These are phyloP conservation scores for Sugiyamaella grinbergsii DNA, from an alignment of 1,139 yeast genomes.

Conservation along the genomic window DNA sequence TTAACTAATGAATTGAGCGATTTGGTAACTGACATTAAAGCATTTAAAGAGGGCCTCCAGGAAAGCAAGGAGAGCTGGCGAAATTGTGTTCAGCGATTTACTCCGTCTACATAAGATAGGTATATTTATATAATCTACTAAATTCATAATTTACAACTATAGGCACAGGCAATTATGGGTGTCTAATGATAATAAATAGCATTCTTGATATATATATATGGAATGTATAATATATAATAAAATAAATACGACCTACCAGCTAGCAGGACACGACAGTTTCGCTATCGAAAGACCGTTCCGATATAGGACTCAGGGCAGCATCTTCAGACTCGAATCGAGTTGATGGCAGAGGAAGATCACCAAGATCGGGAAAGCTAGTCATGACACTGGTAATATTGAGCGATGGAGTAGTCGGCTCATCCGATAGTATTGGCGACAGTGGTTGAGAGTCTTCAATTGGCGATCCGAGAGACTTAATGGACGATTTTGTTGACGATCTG, in stretches of 20 bases:
- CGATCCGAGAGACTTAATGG: constrained; percentile 2
- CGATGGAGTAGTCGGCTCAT: constrained; percentile 13
- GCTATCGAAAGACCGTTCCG: constrained; percentile 30
- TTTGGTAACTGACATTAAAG: constrained; percentile 27
- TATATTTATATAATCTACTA: too few species aligned
- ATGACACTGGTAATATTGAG: constrained; percentile 8
- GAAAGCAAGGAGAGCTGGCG: constrained; percentile 19
- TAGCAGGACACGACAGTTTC: constrained; percentile 16
- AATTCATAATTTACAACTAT: too few species aligned
- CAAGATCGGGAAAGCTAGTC: constrained; percentile 4
- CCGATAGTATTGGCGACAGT: background rate
- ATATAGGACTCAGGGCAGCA: constrained; percentile 30
- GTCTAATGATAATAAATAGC: background rate
- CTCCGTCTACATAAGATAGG: too few species aligned
- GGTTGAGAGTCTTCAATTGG: background rate
- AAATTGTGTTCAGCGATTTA: too few species aligned
- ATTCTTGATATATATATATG: constrained; percentile 6
- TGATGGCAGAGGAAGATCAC: constrained; percentile 25
- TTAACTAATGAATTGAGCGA: constrained; percentile 28
- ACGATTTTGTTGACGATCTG: constrained; percentile 14
- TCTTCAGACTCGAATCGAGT: constrained; percentile 17
- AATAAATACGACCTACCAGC: constrained; percentile 5
- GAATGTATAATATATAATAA: constrained; percentile 5
- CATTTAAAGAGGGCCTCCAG: constrained; percentile 18
- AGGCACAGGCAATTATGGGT: background rate